Conservation (phyloP, 805 yeast species). For the Schwanniomyces polymorphus region DNA sequence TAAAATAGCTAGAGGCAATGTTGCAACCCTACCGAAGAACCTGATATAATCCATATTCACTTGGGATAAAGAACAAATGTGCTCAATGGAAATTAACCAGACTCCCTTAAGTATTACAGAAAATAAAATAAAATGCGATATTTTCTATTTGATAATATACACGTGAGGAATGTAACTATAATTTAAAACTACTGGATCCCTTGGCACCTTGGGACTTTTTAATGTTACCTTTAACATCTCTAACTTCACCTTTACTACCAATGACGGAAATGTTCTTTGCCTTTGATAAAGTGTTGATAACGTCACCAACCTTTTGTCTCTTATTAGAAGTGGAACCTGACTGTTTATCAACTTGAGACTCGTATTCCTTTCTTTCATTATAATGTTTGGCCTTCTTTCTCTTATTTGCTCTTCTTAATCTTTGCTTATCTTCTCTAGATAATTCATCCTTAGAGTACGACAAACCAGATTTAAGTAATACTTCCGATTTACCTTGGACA, state of each 20-base stretch:
- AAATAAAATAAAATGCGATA: background rate
- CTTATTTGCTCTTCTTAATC: conserved; percentile 84
- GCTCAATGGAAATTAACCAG: too few species aligned
- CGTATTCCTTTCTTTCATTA: conserved; percentile 30
- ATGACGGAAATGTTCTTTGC: conserved; percentile 79
- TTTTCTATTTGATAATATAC: background rate
- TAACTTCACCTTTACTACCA: conserved; percentile 71
- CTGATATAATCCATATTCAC: background rate
- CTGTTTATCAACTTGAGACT: conserved; percentile 28
- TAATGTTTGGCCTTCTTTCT: conserved; percentile 67
- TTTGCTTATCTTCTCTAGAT: conserved; percentile 79
- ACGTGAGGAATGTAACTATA: conserved; percentile 10
- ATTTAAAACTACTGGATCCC: conserved; percentile 26
- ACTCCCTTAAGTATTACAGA: background rate
- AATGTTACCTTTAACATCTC: conserved; percentile 69
- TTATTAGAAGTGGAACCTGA: conserved; percentile 23
- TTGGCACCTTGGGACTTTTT: conserved; percentile 43
- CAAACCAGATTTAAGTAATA: conserved; percentile 72
- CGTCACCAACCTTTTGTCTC: conserved; percentile 59
- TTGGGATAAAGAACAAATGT: too few species aligned
- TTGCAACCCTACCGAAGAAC: conserved; percentile 18
- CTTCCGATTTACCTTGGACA: conserved; percentile 46
- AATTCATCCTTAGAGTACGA: conserved; percentile 81
- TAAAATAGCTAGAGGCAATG: conserved; percentile 22
- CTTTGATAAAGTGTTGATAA: conserved; percentile 66